Conservation (phyloP, 208 protist genomes). For the Herpetomonas tarakana region DNA sequence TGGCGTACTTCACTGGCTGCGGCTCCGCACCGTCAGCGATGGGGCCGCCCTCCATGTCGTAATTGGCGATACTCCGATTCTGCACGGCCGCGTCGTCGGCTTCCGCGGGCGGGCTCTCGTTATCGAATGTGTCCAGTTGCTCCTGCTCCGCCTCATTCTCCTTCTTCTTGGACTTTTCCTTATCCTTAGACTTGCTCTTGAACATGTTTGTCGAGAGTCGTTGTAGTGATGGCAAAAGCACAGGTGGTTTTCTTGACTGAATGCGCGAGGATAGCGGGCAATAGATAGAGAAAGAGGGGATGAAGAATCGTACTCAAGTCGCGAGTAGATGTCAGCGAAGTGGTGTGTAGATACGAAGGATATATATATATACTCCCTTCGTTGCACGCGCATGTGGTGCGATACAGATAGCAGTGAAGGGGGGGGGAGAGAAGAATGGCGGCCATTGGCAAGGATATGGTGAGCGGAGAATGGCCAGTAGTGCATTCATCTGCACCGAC, state of each 20-base stretch:
- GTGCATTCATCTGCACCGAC: no score
- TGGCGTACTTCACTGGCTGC: conserved; percentile 36
- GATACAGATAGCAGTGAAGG: no score
- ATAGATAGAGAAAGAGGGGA: no score
- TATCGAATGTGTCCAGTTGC: not conserved
- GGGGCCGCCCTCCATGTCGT: not conserved
- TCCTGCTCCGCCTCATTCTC: conserved; percentile 6
- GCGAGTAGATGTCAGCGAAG: no score
- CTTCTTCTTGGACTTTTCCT: conserved; percentile 3
- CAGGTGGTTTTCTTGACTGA: not conserved
- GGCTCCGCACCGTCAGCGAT: not conserved
- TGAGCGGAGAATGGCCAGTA: no score
- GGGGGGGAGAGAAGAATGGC: no score
- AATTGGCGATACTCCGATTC: not conserved
- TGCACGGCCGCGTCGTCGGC: not conserved
- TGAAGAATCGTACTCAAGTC: no score
- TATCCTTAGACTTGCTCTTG: not conserved
- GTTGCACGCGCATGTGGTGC: no score
- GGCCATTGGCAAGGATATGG: no score
- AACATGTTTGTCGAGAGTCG: not conserved
- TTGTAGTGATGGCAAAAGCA: not conserved
- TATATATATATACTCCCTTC: no score
- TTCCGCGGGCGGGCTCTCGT: not conserved
- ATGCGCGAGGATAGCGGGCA: no score
- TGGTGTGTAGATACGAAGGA: no score